Percentiles rank a stretch among this genome's conserved stretches.
Conservation (phyloP, 2,329 filamentous ascomycete species). For the Xylariaceae sp. region DNA sequence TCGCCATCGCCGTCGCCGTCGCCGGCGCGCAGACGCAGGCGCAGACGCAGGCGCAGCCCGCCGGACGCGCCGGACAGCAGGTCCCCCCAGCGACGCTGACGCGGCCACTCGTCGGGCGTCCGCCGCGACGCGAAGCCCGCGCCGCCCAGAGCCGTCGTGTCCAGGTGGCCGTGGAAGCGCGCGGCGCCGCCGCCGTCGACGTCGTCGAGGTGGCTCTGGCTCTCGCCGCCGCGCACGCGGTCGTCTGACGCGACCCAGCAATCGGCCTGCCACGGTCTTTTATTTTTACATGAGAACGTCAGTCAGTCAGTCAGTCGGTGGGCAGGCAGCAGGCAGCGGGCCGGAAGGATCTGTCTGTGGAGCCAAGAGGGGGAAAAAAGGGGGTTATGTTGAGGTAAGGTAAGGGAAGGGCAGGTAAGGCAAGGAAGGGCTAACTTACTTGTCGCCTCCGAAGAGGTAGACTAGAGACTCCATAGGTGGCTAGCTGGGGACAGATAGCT, state of each 20-base stretch:
- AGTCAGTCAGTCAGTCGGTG: too few relatives aligned
- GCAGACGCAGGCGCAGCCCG: slow-evolving; percentile 45
- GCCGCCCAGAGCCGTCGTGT: slow-evolving; percentile 67
- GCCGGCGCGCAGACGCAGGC: slow-evolving; percentile 41
- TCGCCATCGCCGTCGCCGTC: too few relatives aligned
- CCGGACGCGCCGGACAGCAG: slow-evolving; percentile 57
- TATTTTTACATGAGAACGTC: neutral
- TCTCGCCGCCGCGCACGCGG: slow-evolving; percentile 67
- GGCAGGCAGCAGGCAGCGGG: too few relatives aligned
- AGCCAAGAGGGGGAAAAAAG: too few relatives aligned
- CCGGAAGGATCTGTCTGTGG: too few relatives aligned
- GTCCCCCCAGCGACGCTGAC: too few relatives aligned
- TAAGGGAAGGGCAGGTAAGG: too few relatives aligned
- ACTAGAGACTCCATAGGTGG: too few relatives aligned
- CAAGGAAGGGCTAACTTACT: too few relatives aligned
- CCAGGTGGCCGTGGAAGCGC: slow-evolving; percentile 61
- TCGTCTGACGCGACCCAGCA: slow-evolving; percentile 69
- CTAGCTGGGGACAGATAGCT: too few relatives aligned
- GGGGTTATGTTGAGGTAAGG: too few relatives aligned
- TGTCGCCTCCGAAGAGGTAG: too few relatives aligned
- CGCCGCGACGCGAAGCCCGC: slow-evolving; percentile 78
- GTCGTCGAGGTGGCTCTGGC: slow-evolving; percentile 42
- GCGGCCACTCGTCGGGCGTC: slow-evolving; percentile 49
- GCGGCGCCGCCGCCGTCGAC: slow-evolving; percentile 28
- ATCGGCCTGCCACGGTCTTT: slow-evolving; percentile 49